Percentiles rank a stretch among this genome's conserved stretches.
These are phyloP conservation scores for Ogataea pignaliae DNA, from an alignment of 805 yeast species.

Conservation along the genomic window DNA sequence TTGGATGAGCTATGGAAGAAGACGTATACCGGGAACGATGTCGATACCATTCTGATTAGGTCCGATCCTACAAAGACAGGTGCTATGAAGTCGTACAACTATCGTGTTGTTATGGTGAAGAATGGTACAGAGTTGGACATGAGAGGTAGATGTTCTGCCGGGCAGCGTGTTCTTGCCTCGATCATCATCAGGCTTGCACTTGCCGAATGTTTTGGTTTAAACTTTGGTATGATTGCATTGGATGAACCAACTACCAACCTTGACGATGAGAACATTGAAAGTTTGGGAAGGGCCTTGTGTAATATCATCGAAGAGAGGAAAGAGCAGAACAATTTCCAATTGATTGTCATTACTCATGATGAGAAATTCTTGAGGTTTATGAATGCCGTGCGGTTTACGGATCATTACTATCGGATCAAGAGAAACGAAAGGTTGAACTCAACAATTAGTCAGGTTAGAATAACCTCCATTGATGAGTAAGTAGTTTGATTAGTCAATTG, in stretches of 20 bases:
- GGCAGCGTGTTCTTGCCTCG: conserved; percentile 91
- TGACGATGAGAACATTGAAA: conserved; percentile 83
- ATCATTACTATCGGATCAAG: conserved; percentile 76
- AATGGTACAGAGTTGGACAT: conserved; percentile 89
- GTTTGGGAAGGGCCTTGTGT: conserved; percentile 77
- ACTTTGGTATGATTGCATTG: conserved; percentile 92
- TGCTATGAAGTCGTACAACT: conserved; percentile 70
- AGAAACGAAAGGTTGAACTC: conserved; percentile 82
- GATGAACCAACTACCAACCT: conserved; percentile 98
- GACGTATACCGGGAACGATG: conserved; percentile 93
- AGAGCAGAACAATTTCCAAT: conserved; percentile 82
- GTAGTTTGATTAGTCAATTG: neutral
- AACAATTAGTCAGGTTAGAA: conserved; percentile 43
- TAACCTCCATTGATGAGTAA: conserved; percentile 20
- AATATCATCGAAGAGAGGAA: conserved; percentile 71
- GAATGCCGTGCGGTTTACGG: conserved; percentile 81
- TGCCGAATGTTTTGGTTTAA: conserved; percentile 92
- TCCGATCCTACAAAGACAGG: conserved; percentile 57
- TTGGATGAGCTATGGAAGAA: conserved; percentile 90
- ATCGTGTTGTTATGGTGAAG: conserved; percentile 92
- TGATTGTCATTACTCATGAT: conserved; percentile 95
- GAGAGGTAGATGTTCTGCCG: conserved; percentile 98
- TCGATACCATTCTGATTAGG: conserved; percentile 81
- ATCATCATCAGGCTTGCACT: conserved; percentile 86
- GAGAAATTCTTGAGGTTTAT: conserved; percentile 82